Evolutionary conservation across 148 eudicot species (phyloP).

Genomic region (Spergularia marina): DNA sequence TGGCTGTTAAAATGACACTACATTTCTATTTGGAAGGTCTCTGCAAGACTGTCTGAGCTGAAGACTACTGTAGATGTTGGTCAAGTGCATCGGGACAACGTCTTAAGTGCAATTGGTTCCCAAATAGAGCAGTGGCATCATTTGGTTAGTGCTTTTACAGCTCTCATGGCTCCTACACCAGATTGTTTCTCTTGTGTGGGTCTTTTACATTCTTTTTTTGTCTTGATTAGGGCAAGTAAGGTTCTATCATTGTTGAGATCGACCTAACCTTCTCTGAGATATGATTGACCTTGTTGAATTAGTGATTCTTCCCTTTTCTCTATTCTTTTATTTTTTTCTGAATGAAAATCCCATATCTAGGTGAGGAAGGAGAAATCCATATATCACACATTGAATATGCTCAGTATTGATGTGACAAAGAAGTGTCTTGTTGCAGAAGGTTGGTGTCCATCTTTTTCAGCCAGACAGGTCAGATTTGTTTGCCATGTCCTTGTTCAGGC

Average conservation of each 20-base stretch:
- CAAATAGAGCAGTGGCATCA: slow-evolving; percentile 61
- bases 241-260: neutral
- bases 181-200: neutral
- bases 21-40: slow-evolving; percentile 41
- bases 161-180: neutral
- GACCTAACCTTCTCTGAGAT: neutral
- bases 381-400: slow-evolving; percentile 67
- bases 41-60: slow-evolving; percentile 62
- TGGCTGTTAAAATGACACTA: slow-evolving; percentile 12
- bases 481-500: slow-evolving; percentile 16
- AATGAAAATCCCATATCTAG: slow-evolving; percentile 22
- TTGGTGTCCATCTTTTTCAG: slow-evolving; percentile 72
- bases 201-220: no score
- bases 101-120: slow-evolving; percentile 45
- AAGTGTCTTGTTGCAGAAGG: slow-evolving; percentile 85
- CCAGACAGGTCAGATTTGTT: slow-evolving; percentile 46
- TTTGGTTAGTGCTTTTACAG: slow-evolving; percentile 38
- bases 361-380: slow-evolving; percentile 65
- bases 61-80: slow-evolving; percentile 69
- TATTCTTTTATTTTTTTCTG: neutral
- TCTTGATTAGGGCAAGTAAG: neutral
- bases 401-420: slow-evolving; percentile 71
- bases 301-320: neutral
- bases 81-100: slow-evolving; percentile 50
- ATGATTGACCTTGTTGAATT: neutral